Base-by-base conservation (phyloP, 805 yeast genomes). In the Priceomyces haplophilus region DNA sequence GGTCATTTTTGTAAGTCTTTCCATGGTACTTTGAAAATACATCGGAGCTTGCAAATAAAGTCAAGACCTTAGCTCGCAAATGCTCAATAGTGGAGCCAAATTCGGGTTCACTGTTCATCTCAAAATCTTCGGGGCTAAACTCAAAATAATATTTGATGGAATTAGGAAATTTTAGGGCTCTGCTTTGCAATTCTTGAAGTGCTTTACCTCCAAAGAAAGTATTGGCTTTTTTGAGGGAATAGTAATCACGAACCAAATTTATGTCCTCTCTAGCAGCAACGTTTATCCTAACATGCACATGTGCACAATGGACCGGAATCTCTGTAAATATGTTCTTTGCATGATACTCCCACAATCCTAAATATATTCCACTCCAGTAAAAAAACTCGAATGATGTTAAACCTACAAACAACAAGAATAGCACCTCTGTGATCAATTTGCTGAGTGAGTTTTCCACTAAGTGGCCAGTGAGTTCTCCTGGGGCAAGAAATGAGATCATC, bases 51-150 rank as follows among this genome's bases (percentile, higher is more conserved):
- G 73, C 70, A 51, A 84, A 76, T 47, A 85, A 68, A 32, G 71
- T 64, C 27, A 81, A 73, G 2, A 82, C 62, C 55, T 80, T 83
- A 1, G 60, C 50, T 47, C 88, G 74, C 42, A 88, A 69, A 48
- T 82, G 79, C 13, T 69, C 74, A 25, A 90, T 70, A 15, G 82
- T 77, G 7, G 90, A 79, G 1, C 95, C 95, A 42, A 71, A 74
- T 45, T 79, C 90, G 4, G 82, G 83, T 43, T 85, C 60, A 4
- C 63, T 78, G 47, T 76, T 76, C 50, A 63, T 59, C 46, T 79
- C 80, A 56, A 79, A 86, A 53, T 87, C 95, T 51, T 83, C 90
- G 0, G 95, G 93, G 23, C 86, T 79, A 61, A 87, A 87, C 56
- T 86, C 95, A 50, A 85, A 73, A 58, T 85, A 85, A 56, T 82